Conservation (phyloP, 2,329 filamentous ascomycete species). For the Fusarium sulawesiense region DNA sequence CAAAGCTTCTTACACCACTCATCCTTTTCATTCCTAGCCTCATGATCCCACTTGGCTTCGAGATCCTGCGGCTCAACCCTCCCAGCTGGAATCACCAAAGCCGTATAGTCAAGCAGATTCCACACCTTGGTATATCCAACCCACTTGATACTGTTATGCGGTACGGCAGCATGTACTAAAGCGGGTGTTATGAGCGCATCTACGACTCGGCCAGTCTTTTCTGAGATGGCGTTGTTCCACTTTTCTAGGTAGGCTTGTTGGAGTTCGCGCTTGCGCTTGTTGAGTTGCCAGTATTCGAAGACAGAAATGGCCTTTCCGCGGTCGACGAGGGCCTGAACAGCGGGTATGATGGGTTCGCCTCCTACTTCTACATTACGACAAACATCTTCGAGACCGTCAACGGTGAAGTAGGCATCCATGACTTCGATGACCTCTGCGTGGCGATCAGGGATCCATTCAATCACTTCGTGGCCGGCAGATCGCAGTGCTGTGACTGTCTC, state of each 20-base stretch:
- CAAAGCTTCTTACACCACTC: constrained; percentile 25
- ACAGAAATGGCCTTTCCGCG: constrained; percentile 66
- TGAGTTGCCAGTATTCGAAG: constrained; percentile 75
- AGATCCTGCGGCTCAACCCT: constrained; percentile 7
- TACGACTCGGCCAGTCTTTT: constrained; percentile 57
- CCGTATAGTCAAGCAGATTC: constrained; percentile 48
- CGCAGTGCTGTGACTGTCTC: constrained; percentile 53
- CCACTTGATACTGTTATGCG: constrained; percentile 55
- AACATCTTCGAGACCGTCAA: constrained; percentile 73
- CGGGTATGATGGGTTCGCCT: constrained; percentile 69
- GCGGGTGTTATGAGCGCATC: constrained; percentile 69
- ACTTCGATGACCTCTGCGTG: constrained; percentile 67
- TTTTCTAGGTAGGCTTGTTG: constrained; percentile 63
- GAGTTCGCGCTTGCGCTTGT: constrained; percentile 62
- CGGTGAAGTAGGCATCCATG: constrained; percentile 72
- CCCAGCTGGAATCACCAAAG: constrained; percentile 43
- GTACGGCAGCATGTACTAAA: constrained; percentile 69
- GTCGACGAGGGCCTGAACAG: constrained; percentile 68
- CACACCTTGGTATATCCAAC: constrained; percentile 57
- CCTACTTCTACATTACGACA: constrained; percentile 62
- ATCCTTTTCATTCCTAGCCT: constrained; percentile 13
- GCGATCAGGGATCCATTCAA: constrained; percentile 63
- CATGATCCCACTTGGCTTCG: neutral
- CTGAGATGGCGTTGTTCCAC: constrained; percentile 62
- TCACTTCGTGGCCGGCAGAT: constrained; percentile 63